These are phyloP conservation scores for Yamadazyma diddensiae DNA, from an alignment of 1,139 yeast species.

Conservation along the genomic window DNA sequence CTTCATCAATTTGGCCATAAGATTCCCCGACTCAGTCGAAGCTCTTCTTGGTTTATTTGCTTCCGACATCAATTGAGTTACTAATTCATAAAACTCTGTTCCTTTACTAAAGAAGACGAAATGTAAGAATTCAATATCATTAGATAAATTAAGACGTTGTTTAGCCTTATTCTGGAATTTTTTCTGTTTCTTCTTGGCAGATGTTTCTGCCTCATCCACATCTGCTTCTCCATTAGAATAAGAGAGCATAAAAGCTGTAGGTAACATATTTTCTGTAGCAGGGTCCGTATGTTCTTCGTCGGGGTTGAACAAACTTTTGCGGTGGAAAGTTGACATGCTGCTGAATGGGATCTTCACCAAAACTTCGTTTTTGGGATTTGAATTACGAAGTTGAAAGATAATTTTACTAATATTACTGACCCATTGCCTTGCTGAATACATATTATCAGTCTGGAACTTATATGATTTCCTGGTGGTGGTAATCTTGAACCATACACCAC, in stretches of 20 bases:
- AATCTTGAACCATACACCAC: constrained; percentile 52
- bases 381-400: constrained; percentile 59
- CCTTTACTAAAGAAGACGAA: constrained; percentile 59
- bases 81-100: constrained; percentile 22
- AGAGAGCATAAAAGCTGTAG: constrained; percentile 11
- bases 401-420: constrained; percentile 69
- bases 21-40: constrained; percentile 3
- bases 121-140: constrained; percentile 61
- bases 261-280: constrained; percentile 8
- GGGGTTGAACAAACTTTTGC: constrained; percentile 18
- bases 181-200: constrained; percentile 10
- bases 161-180: constrained; percentile 21
- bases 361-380: constrained; percentile 71
- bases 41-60: constrained; percentile 1
- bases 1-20: constrained; percentile 11
- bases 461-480: constrained; percentile 59
- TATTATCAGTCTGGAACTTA: constrained; percentile 70
- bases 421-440: constrained; percentile 77
- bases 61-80: constrained; percentile 19
- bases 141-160: constrained; percentile 17
- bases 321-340: constrained; percentile 53
- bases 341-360: constrained; percentile 73
- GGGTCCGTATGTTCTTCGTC: constrained; percentile 13
- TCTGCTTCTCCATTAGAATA: constrained; percentile 3
- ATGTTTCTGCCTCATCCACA: background rate